Conservation (phyloP, 371 early-diverging fungal genomes). For the Actinomucor elegans region DNA sequence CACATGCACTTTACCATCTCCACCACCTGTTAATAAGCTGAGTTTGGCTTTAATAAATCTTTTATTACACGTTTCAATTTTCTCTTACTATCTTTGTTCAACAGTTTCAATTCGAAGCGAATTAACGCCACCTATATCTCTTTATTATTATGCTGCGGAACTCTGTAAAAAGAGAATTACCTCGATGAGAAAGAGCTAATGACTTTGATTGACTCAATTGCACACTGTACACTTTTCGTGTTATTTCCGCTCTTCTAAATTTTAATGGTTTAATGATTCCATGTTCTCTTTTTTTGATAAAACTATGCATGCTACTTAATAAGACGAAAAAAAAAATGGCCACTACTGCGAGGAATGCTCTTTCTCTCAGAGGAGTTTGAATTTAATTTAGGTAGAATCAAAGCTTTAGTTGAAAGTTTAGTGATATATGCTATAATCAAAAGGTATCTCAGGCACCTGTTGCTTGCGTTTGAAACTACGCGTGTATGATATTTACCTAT, state of each 20-base stretch:
- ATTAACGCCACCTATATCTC: slow-evolving; percentile 49
- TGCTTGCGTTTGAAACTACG: too few species aligned
- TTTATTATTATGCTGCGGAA: background rate
- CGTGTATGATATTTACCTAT: too few species aligned
- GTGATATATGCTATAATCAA: too few species aligned
- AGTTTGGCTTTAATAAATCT: background rate
- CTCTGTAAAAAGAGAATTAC: slow-evolving; percentile 21
- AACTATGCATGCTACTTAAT: slow-evolving; percentile 29
- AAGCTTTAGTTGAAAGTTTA: too few species aligned
- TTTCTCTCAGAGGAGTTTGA: too few species aligned
- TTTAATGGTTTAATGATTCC: slow-evolving; percentile 30
- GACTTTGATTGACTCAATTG: slow-evolving; percentile 40
- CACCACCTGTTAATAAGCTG: slow-evolving; percentile 69
- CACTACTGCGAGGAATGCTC: too few species aligned
- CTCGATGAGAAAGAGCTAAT: slow-evolving; percentile 36
- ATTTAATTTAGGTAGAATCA: too few species aligned
- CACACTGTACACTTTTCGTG: slow-evolving; percentile 31
- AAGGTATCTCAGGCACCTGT: too few species aligned
- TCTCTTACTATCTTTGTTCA: slow-evolving; percentile 62
- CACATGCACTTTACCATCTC: slow-evolving; percentile 65
- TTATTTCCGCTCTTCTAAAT: slow-evolving; percentile 40
- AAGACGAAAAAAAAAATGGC: too few species aligned
- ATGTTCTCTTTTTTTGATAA: slow-evolving; percentile 34
- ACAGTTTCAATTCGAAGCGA: slow-evolving; percentile 55
- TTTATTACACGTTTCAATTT: background rate